Conservation (phyloP, 306 rosid species). For the Lablab purpureus region DNA sequence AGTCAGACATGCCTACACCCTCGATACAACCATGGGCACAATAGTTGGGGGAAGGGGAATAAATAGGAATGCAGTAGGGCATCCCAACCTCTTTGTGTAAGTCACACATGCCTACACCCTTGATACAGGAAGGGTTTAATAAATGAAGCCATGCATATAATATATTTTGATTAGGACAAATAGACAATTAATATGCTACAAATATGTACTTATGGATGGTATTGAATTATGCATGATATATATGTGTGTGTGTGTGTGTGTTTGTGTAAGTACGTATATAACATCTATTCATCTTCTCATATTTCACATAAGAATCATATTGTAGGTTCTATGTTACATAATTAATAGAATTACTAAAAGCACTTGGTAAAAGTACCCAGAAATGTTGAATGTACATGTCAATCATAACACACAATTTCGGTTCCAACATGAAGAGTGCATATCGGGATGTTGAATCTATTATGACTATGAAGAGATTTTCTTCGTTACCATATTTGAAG, state of each 20-base stretch:
- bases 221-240: background rate
- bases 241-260: too few relatives aligned
- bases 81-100: background rate
- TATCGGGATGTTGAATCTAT: slow-evolving; percentile 3
- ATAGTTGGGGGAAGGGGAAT: background rate
- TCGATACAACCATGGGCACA: background rate
- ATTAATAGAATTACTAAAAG: background rate
- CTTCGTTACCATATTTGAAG: background rate
- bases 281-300: background rate
- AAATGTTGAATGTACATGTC: background rate
- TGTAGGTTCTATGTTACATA: background rate
- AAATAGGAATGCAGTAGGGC: background rate
- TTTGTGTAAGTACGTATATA: too few relatives aligned
- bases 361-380: background rate
- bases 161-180: background rate
- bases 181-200: background rate
- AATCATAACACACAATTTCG: background rate
- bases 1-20: background rate
- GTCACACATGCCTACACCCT: background rate
- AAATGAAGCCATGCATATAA: background rate
- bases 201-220: background rate
- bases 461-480: background rate
- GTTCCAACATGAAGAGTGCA: background rate
- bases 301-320: background rate
- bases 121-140: background rate